A percentile compares a stretch with the other conserved stretches of the same genome.
Conservation (phyloP, 768 basidiomycete genomes). For the Steccherinum ochraceum region DNA sequence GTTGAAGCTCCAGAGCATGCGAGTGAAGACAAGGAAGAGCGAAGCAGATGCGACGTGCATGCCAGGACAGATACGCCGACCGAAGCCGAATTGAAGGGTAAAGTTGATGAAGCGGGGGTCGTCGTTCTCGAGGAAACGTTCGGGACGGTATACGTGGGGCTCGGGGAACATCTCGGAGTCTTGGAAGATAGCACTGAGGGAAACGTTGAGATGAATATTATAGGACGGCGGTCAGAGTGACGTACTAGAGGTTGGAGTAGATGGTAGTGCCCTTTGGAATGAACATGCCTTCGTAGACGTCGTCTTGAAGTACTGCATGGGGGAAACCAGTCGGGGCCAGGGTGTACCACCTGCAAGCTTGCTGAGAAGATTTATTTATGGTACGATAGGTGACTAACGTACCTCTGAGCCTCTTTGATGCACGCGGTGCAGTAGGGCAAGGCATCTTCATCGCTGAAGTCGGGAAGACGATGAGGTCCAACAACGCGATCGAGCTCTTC, state of each 20-base stretch:
- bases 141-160: slow-evolving; percentile 12
- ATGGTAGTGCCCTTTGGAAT: slow-evolving; percentile 51
- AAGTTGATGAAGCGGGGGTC: not conserved
- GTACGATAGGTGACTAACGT: too few species aligned
- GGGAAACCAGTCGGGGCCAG: slow-evolving; percentile 44
- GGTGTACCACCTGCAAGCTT: slow-evolving; percentile 46
- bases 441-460: slow-evolving; percentile 41
- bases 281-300: slow-evolving; percentile 46
- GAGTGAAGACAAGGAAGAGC: slow-evolving; percentile 3
- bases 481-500: slow-evolving; percentile 55
- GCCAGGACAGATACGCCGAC: slow-evolving; percentile 5
- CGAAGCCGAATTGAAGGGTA: slow-evolving; percentile 2
- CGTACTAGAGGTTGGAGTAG: slow-evolving; percentile 42
- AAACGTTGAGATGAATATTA: not conserved
- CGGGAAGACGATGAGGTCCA: slow-evolving; percentile 48
- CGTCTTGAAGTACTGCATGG: slow-evolving; percentile 34
- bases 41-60: slow-evolving; percentile 4
- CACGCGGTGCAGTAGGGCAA: slow-evolving; percentile 53
- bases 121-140: slow-evolving; percentile 7
- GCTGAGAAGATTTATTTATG: too few species aligned
- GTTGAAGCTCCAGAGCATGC: slow-evolving; percentile 3
- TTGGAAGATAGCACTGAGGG: slow-evolving; percentile 16
- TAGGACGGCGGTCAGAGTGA: slow-evolving; percentile 29
- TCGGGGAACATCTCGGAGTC: slow-evolving; percentile 12
- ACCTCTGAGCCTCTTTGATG: slow-evolving; percentile 44